Evolutionary conservation across 805 yeast species (phyloP).

Genomic region (Kregervanrija pseudodelftensis): DNA sequence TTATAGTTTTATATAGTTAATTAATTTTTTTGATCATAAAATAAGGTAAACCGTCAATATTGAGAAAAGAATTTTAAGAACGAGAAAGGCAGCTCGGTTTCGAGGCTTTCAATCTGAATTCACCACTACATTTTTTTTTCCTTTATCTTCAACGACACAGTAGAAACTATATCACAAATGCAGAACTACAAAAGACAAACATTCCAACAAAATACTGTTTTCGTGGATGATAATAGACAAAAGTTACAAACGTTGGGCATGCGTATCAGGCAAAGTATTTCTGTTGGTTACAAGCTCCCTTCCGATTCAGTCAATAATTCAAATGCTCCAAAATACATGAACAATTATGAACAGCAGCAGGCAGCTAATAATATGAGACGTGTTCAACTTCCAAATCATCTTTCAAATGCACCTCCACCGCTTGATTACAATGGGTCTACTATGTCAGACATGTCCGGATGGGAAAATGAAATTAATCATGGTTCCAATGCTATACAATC

Average conservation of each 20-base stretch:
- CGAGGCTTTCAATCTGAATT: too few species aligned
- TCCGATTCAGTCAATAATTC: background rate
- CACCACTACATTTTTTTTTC: background rate
- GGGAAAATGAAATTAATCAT: slow-evolving; percentile 30
- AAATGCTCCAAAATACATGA: slow-evolving; percentile 5
- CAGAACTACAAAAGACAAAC: slow-evolving; percentile 6
- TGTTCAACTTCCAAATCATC: slow-evolving; percentile 34
- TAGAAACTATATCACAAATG: background rate
- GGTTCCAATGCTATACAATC: slow-evolving; percentile 7
- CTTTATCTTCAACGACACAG: background rate
- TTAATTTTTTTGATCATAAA: too few species aligned
- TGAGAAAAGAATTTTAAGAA: too few species aligned
- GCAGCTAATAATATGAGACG: slow-evolving; percentile 3
- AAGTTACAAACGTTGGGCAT: slow-evolving; percentile 54
- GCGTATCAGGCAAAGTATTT: slow-evolving; percentile 63
- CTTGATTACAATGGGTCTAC: slow-evolving; percentile 38
- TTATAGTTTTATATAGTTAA: too few species aligned
- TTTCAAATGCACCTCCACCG: slow-evolving; percentile 34
- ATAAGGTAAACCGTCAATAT: too few species aligned
- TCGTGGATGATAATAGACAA: slow-evolving; percentile 23
- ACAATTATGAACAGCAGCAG: slow-evolving; percentile 10
- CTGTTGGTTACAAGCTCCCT: slow-evolving; percentile 45
- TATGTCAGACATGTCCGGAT: slow-evolving; percentile 35
- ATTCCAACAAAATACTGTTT: background rate
- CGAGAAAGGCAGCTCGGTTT: too few species aligned